Evolutionary conservation across 2,329 filamentous ascomycete genomes (phyloP), one percentile per base, ranked within the genome.

Genomic region (Diaporthe aspalathi): DNA sequence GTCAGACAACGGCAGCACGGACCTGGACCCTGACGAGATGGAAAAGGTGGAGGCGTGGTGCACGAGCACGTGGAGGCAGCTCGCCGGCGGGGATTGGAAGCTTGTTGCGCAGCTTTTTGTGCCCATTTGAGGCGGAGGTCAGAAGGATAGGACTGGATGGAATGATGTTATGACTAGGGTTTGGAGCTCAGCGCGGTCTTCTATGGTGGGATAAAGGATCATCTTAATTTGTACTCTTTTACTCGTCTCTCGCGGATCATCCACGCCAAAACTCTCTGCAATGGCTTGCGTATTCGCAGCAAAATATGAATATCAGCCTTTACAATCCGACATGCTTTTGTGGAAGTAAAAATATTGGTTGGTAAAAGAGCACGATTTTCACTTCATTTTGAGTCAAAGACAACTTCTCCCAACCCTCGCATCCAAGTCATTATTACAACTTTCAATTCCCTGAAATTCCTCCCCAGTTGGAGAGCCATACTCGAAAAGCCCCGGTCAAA

Each of bases 31-130:
- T 14, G 49, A 27, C 1, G 29, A 43, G 5, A 50, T 50, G 43
- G 29, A 52, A 12, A 50, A 32, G 49, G 70, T 70, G 6, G 67
- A 72, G 29, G 70, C 66, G 20, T 66, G 52, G 35, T 68, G 66
- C 40, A 70, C 70, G 29, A 70, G 70, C 45, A 72, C 67, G 24
- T 72, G 70, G 70, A 70, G 66, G 50, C 70, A 72, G 43, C 67
- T 54, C 9, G 54, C 70, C 12, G 53, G 70, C 11, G 70, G 70
- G 2, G 67, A 62, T 16, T 72, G 67, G 70, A 72, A 66, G 38
- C 35, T 72, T 12, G 68, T 60, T 35, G 40, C 50, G 67, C 70
- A 72, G 67, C 9, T 50, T 22, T 63, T 68, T 14, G 70, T 71
- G n/a, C 70, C 70, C 3, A 67, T 68, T 12, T 69, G n/a, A 38